A percentile compares a stretch with the other conserved stretches of the same genome.
Conservation (phyloP, 352 stramenopile species). For the Pythium phragmiticola region DNA sequence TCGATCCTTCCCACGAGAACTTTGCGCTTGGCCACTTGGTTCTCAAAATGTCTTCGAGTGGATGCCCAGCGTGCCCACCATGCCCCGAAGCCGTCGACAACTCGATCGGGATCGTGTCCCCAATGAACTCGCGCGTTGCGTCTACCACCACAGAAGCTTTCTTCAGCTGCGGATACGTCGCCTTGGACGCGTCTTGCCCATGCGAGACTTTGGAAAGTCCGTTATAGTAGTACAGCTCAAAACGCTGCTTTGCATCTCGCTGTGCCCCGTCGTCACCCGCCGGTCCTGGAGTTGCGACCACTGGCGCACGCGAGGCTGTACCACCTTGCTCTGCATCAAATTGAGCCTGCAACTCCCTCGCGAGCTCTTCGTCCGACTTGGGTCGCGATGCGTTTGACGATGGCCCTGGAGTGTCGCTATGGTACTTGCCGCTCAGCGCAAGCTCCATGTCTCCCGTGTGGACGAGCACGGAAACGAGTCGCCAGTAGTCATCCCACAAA, state of each 20-base stretch:
- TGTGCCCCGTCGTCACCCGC: neutral
- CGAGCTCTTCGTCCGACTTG: slow-evolving; percentile 71
- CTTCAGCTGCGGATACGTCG: slow-evolving; percentile 35
- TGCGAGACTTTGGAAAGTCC: slow-evolving; percentile 21
- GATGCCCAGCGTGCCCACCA: slow-evolving; percentile 45
- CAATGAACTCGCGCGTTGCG: slow-evolving; percentile 51
- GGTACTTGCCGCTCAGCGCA: slow-evolving; percentile 53
- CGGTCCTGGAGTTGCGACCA: neutral
- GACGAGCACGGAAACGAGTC: slow-evolving; percentile 73
- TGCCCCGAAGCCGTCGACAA: slow-evolving; percentile 28
- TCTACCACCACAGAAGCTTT: slow-evolving; percentile 44
- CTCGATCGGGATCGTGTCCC: slow-evolving; percentile 61
- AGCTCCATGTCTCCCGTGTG: slow-evolving; percentile 69
- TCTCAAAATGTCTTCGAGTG: slow-evolving; percentile 76
- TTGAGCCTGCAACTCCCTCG: slow-evolving; percentile 68
- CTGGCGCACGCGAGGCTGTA: no score
- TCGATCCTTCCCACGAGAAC: slow-evolving; percentile 48
- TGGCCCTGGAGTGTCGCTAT: neutral
- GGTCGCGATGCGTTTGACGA: slow-evolving; percentile 13
- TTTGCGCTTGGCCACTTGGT: slow-evolving; percentile 65
- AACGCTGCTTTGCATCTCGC: slow-evolving; percentile 10
- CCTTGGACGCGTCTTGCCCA: slow-evolving; percentile 11
- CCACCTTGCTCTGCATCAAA: slow-evolving; percentile 53
- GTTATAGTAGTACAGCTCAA: slow-evolving; percentile 53
- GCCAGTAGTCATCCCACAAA: slow-evolving; percentile 93